phyloP scores from a whole-genome alignment of 495 filamentous ascomycete species.

The Xylaria cubensis region DNA sequence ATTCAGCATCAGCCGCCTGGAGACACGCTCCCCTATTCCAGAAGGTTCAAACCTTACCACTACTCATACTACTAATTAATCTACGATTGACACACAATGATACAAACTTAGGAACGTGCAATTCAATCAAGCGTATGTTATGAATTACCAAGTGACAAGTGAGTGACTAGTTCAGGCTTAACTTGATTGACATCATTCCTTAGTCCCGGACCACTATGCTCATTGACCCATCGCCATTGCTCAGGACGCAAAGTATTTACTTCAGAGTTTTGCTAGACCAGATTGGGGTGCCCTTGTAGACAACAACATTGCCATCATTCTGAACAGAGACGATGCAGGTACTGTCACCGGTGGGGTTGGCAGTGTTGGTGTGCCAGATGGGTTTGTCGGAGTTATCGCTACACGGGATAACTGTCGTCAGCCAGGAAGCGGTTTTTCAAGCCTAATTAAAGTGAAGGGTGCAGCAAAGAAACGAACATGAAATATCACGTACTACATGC shows the following conservation, averaged over 20 bases:
- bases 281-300: conserved; percentile 38
- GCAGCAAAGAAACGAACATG: neutral
- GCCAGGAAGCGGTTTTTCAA: neutral
- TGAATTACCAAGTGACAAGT: neutral
- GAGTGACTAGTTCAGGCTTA: conserved; percentile 1
- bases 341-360: conserved; percentile 24
- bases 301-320: conserved; percentile 38
- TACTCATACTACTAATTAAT: neutral
- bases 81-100: neutral
- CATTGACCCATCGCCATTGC: neutral
- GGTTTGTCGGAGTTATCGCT: conserved; percentile 32
- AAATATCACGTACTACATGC: conserved; percentile 36
- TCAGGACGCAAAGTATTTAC: neutral
- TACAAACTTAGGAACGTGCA: neutral
- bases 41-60: neutral
- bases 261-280: conserved; percentile 31
- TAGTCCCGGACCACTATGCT: neutral
- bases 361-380: conserved; percentile 36
- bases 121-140: neutral
- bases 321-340: conserved; percentile 34
- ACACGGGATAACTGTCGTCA: conserved; percentile 11
- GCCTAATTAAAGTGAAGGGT: neutral
- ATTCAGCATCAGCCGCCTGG: neutral
- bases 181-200: neutral
- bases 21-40: neutral